Evolutionary conservation across 495 filamentous ascomycete species (phyloP).

Genomic region (Lasiosphaeria hispida): DNA sequence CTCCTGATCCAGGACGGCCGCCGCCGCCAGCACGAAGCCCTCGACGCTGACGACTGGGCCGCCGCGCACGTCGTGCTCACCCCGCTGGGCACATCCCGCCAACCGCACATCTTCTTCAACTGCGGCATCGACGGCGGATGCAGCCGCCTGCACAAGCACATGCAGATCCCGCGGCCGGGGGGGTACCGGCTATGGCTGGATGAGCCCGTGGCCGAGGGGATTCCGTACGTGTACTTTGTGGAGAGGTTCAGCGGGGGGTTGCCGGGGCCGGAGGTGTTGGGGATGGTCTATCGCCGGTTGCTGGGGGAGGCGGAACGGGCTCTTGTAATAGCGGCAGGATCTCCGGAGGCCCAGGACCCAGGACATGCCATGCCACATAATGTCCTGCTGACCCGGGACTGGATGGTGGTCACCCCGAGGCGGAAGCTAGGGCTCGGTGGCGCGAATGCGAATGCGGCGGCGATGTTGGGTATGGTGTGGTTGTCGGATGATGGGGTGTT

Average conservation of each 20-base stretch:
- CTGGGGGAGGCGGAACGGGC: conserved; percentile 25
- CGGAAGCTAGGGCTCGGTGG: conserved; percentile 22
- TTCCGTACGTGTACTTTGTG: conserved; percentile 22
- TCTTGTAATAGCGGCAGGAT: too few species aligned
- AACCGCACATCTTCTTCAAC: conserved; percentile 34
- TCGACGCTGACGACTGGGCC: conserved; percentile 17
- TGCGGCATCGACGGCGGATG: conserved; percentile 37
- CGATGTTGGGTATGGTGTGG: conserved; percentile 43
- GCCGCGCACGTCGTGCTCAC: conserved; percentile 8
- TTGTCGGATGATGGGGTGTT: conserved; percentile 30
- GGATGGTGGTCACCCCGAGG: conserved; percentile 43
- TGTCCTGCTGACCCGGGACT: conserved; percentile 36
- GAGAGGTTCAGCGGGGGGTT: conserved; percentile 16
- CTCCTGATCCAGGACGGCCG: conserved; percentile 40
- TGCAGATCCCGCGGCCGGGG: conserved; percentile 35
- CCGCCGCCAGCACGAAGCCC: conserved; percentile 31
- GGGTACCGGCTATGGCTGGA: conserved; percentile 20
- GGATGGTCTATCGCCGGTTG: conserved; percentile 25
- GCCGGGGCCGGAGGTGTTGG: conserved; percentile 10
- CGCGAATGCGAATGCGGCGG: conserved; percentile 36
- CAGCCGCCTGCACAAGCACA: conserved; percentile 45
- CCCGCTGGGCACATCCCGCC: background rate
- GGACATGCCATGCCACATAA: conserved; percentile 40
- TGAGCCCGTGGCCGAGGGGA: background rate
- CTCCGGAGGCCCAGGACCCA: too few species aligned